Evolutionary conservation across 805 yeast species (phyloP), one percentile per base, ranked within the genome.

Genomic region (Debaryomyces maramus): DNA sequence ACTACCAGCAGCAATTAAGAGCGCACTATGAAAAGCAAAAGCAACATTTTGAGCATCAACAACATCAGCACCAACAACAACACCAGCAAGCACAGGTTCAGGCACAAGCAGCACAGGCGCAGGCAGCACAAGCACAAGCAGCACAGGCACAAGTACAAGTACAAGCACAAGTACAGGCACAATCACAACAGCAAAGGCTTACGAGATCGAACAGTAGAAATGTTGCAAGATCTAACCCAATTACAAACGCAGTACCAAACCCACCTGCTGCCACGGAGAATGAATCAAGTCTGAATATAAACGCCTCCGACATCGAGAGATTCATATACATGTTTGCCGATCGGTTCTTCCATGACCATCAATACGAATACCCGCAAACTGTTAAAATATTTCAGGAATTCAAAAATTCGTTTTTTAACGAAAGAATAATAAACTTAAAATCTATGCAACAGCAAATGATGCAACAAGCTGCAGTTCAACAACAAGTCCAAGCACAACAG

Each of bases 341-440:
- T 50, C 49, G 61, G 32, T 70, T 68, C 41, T 70, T 70, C 56
- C 61, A 54, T 41, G 67, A 65, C 31, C 61, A 65, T 48, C 67
- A 60, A 39, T 64, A 56, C 43, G 72, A 67, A 34, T 70, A 66
- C 40, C 75, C 75, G 3, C 72, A 69, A 44, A 67, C 74, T 11
- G 50, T 64, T 31, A 67, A 68, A 49, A 53, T 65, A 9, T 70
- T 68, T 50, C 73, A 67, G 43, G 72, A 70, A 41, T 69, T 70
- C 51, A 70, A 70, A 48, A 56, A 51, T 34, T 59, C 73, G 15
- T 70, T 70, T 40, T 56, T 60, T 38, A 67, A 67, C 38, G 75
- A 70, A 50, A 45, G 73, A 40, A 63, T 69, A 26, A 59, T 64
- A n/a, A 63, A 58, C 38, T 44, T 55, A 34, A 40, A 60, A 27